Evolutionary conservation across 768 basidiomycete genomes (phyloP).

Genomic region (Guyanaporus albipodus): DNA sequence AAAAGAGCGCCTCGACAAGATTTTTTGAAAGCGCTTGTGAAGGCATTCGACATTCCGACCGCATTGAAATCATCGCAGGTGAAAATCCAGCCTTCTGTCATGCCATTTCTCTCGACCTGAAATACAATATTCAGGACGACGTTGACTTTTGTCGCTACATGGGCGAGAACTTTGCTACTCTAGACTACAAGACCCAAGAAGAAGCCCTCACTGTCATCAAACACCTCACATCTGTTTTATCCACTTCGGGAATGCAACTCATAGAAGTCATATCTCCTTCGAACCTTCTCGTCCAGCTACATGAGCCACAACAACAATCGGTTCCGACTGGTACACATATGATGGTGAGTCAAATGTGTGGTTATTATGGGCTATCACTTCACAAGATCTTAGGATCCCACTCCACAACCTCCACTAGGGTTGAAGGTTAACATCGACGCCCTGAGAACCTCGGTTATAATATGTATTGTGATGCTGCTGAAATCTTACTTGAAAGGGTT

Average conservation of each 20-base stretch:
- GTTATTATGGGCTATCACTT: neutral
- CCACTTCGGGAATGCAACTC: slow-evolving; percentile 78
- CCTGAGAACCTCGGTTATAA: slow-evolving; percentile 67
- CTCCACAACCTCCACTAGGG: neutral
- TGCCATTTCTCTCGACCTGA: neutral
- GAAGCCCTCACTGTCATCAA: slow-evolving; percentile 86
- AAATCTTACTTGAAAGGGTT: slow-evolving; percentile 80
- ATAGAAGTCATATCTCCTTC: slow-evolving; percentile 70
- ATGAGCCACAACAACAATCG: slow-evolving; percentile 26
- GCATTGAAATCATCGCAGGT: slow-evolving; percentile 58
- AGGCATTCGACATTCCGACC: slow-evolving; percentile 74
- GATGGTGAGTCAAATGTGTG: slow-evolving; percentile 3
- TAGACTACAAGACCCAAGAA: slow-evolving; percentile 95
- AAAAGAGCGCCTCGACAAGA: slow-evolving; percentile 85
- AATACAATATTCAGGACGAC: slow-evolving; percentile 52
- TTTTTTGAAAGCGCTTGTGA: slow-evolving; percentile 78
- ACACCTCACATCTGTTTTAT: slow-evolving; percentile 68
- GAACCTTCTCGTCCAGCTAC: slow-evolving; percentile 62
- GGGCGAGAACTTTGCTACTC: slow-evolving; percentile 87
- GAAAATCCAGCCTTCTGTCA: neutral
- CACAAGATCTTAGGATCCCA: neutral
- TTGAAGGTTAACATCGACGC: slow-evolving; percentile 24
- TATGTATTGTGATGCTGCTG: slow-evolving; percentile 83
- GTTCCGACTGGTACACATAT: neutral
- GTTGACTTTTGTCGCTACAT: slow-evolving; percentile 87